Percentiles rank a stretch among this genome's conserved stretches.
These are phyloP conservation scores for Gynandropsis gynandra DNA, from an alignment of 345 rosid species.

Conservation along the genomic window DNA sequence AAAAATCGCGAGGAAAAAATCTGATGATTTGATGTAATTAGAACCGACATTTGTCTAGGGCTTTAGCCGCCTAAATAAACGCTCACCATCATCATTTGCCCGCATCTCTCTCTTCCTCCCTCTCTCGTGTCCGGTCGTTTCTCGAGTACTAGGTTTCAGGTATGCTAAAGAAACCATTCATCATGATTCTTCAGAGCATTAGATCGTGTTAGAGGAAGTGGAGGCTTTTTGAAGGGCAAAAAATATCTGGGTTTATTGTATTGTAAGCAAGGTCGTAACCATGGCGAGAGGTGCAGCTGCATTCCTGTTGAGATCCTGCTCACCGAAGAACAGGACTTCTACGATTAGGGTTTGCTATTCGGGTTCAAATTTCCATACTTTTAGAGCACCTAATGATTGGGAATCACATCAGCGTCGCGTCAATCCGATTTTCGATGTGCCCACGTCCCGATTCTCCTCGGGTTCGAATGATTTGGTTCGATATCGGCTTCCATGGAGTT, in stretches of 20 bases:
- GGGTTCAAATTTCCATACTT: constrained; percentile 33
- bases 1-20: no score
- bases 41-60: no score
- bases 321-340: constrained; percentile 20
- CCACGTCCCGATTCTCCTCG: constrained; percentile 25
- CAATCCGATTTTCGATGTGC: constrained; percentile 23
- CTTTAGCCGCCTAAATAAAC: no score
- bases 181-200: no score
- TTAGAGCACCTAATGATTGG: constrained; percentile 24
- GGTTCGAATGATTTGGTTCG: constrained; percentile 19
- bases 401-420: constrained; percentile 22
- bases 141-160: no score
- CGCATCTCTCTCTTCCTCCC: no score
- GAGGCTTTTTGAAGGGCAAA: not conserved
- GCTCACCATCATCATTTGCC: no score
- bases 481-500: constrained; percentile 7
- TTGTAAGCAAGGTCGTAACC: not conserved
- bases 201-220: no score
- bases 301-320: constrained; percentile 39
- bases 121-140: no score
- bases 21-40: no score
- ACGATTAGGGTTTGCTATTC: constrained; percentile 28
- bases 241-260: no score
- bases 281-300: constrained; percentile 53
- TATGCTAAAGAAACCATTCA: no score